A percentile compares a stretch with the other conserved stretches of the same genome.
These are phyloP conservation scores for Phellopilus nigrolimitatus DNA, from an alignment of 1,284 basidiomycete genomes.

Conservation along the genomic window DNA sequence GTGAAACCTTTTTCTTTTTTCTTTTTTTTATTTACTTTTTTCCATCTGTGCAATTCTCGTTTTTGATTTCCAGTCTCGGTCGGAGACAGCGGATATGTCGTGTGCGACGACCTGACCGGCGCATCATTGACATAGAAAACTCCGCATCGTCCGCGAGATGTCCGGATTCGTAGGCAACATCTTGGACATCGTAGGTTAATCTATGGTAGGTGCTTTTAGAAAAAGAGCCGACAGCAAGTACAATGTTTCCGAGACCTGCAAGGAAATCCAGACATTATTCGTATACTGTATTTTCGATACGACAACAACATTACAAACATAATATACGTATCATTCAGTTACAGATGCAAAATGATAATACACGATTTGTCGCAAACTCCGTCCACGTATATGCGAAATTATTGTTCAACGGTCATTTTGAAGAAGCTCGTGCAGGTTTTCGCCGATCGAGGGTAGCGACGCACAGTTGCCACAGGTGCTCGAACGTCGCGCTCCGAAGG, in stretches of 20 bases:
- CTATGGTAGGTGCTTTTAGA: neutral
- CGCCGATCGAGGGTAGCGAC: constrained; percentile 20
- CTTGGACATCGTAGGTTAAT: constrained; percentile 68
- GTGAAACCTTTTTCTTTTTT: too few species aligned
- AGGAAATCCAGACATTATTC: too few species aligned
- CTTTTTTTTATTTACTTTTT: too few species aligned
- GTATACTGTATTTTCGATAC: too few species aligned
- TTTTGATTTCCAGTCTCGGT: too few species aligned
- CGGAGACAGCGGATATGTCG: constrained; percentile 78
- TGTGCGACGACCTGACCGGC: constrained; percentile 81
- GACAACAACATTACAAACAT: too few species aligned
- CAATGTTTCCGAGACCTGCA: too few species aligned
- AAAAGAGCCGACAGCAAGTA: neutral
- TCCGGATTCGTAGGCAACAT: constrained; percentile 76
- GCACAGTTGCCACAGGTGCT: neutral
- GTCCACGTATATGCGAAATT: neutral
- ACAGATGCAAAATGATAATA: too few species aligned
- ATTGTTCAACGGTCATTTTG: neutral
- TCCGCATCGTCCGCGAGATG: constrained; percentile 82
- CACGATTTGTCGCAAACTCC: too few species aligned
- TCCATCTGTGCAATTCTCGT: too few species aligned
- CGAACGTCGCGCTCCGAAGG: neutral
- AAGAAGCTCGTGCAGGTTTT: constrained; percentile 24
- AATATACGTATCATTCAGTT: too few species aligned
- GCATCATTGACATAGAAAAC: constrained; percentile 89